Conservation (phyloP, 129 eudicot genomes). For the Centaurea solstitialis region DNA sequence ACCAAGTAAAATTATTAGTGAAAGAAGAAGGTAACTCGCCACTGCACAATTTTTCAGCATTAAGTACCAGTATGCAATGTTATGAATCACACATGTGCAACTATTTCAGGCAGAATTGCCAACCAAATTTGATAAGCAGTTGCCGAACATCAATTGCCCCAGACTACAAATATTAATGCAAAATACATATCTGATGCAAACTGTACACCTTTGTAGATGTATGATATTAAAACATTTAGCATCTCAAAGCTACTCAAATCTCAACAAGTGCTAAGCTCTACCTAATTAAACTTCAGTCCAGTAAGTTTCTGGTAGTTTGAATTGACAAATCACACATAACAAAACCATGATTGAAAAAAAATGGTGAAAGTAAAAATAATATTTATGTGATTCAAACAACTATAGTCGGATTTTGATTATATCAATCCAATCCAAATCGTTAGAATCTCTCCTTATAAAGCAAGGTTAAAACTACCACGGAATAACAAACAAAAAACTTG, state of each 20-base stretch:
- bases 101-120: background rate
- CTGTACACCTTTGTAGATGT: background rate
- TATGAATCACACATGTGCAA: background rate
- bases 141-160: background rate
- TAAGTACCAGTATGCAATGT: background rate
- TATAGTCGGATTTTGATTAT: background rate
- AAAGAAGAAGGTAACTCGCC: background rate
- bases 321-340: background rate
- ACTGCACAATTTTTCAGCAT: conserved; percentile 3
- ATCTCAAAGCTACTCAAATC: background rate
- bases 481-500: background rate
- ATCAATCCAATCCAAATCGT: background rate
- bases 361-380: background rate
- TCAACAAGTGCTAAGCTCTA: background rate
- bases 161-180: background rate
- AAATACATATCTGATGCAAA: background rate
- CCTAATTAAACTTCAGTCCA: background rate
- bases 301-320: background rate
- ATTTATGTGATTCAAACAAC: background rate
- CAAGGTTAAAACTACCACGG: background rate
- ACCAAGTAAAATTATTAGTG: too few relatives aligned
- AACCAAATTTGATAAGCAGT: conserved; percentile 1
- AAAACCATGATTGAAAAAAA: background rate
- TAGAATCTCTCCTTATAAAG: background rate
- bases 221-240: background rate